Base-by-base conservation (phyloP, 2,329 filamentous ascomycete genomes). In the Neonectria faginata region DNA sequence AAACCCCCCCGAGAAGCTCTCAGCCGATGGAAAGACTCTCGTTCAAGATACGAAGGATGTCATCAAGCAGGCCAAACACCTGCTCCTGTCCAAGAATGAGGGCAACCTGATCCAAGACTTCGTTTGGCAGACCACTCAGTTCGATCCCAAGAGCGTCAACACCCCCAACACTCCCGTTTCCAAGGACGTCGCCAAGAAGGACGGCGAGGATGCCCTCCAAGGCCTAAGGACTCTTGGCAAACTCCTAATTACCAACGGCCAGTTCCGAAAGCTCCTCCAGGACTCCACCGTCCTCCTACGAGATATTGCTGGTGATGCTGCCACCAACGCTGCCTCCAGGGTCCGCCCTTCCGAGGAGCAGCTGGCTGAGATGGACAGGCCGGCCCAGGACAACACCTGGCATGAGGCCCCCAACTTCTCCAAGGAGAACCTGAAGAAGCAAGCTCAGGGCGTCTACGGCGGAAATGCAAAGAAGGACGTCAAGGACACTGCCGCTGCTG, bases 61-160 rank as follows among this genome's bases (percentile, higher is more conserved):
- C 56, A 89, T 99, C 50, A 88, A 91, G 74, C 88, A 96, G 78
- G 91, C 95, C 63, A 97, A 97, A 84, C 81, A 89, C 62, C 86
- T 99, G 12, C 82, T 98, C 9, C 84, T 99, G 27, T 92, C 91
- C 81, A 99, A 98, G 87, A 99, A 99, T 77, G 88, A 97, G 64
- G 96, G 94, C 76, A 94, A 99, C 75, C 82, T 98, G 62, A 83
- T 99, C 20, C 96, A 99, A 77, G 94, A 99, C 75, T 98, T 99
- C 80, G 93, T 98, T 80, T 99, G 92, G 91, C 92, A 97, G 77
- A 94, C 94, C 0, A 89, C 93, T 76, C 86, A 92, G 51, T 89
- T 96, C 67, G 88, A 89, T 57, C 82, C 87, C 62, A 89, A 85
- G 73, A 84, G 86, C 56, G 85, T 92, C 27, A 78, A 81, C 62